These are phyloP conservation scores for Sporothrix globosa DNA, from an alignment of 2,329 filamentous ascomycete genomes.

Conservation along the genomic window DNA sequence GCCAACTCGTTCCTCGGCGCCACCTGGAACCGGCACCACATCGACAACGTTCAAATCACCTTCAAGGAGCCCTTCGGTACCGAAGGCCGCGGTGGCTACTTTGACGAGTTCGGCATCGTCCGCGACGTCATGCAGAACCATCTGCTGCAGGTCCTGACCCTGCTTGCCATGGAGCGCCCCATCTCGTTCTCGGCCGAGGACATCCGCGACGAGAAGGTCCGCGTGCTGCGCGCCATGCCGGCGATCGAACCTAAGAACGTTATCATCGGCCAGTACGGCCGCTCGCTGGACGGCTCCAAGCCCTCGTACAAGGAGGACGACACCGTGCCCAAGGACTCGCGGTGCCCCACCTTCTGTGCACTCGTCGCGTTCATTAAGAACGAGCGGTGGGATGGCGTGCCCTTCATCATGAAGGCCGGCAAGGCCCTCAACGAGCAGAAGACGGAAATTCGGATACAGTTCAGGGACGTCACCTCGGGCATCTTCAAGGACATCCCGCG, in stretches of 20 bases:
- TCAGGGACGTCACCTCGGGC: slow-evolving; percentile 98
- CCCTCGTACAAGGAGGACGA: slow-evolving; percentile 98
- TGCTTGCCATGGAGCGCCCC: slow-evolving; percentile 96
- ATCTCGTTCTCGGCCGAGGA: slow-evolving; percentile 98
- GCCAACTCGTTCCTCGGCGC: slow-evolving; percentile 98
- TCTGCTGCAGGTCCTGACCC: slow-evolving; percentile 90
- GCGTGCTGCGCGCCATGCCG: slow-evolving; percentile 89
- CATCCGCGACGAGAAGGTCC: slow-evolving; percentile 97
- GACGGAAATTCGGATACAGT: slow-evolving; percentile 98
- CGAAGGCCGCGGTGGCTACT: slow-evolving; percentile 96
- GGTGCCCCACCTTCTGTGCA: slow-evolving; percentile 97
- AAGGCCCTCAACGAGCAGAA: slow-evolving; percentile 99
- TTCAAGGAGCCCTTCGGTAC: slow-evolving; percentile 99
- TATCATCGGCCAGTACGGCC: slow-evolving; percentile 98
- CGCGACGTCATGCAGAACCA: slow-evolving; percentile 99
- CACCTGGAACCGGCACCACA: slow-evolving; percentile 99
- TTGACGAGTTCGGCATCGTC: slow-evolving; percentile 99
- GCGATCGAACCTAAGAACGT: slow-evolving; percentile 99
- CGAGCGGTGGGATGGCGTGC: slow-evolving; percentile 98
- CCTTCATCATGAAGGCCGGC: slow-evolving; percentile 98
- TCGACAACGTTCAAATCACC: slow-evolving; percentile 98
- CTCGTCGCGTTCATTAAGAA: slow-evolving; percentile 99
- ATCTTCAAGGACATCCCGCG: slow-evolving; percentile 99
- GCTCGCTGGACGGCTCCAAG: slow-evolving; percentile 93
- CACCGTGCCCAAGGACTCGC: slow-evolving; percentile 93